Evolutionary conservation across 495 filamentous ascomycete genomes (phyloP), one percentile per base, ranked within the genome.

Genomic region (Xylaria curta): DNA sequence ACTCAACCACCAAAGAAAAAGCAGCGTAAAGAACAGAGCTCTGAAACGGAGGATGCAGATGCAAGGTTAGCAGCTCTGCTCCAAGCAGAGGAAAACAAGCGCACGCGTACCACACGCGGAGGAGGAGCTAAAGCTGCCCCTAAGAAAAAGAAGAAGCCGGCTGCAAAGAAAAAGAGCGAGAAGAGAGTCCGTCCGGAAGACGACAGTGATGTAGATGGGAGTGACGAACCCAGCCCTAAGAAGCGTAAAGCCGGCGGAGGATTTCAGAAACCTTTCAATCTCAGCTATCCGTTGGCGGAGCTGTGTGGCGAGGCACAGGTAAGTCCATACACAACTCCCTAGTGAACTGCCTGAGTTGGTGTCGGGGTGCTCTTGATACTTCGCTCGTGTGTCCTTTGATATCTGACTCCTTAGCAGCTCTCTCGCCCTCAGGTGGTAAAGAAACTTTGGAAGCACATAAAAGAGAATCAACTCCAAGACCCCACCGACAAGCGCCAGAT

Each of bases 391-490:
- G 38, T 28, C 2, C 6, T 28, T 54, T 4, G 21, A 31, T 75
- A 26, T 76, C 76, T 74, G 54, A 74, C 59, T 12, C 21, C 26
- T 44, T 38, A 54, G 33, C 73, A 95, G 92, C 88, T 98, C 15
- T 95, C 95, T 10, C 92, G 96, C 12, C 97, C 96, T 0, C 93
- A 98, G 79, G 94, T 94, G 3, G 96, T 99, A 59, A 98, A 98
- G 84, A 91, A 90, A 75, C 90, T 99, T 58, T 99, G 96, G 96
- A 89, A 91, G 51, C 94, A 99, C 75, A 94, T 99, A 75, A 97
- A 93, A 73, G 91, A 87, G 70, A 88, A 93, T 66, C 88, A 93
- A 49, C 89, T 99, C 19, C 96, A 99, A 79, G 95, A 97, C 76
- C 95, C 94, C 4, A 90, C 76, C 68, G 97, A 99, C 81, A 91